These are phyloP conservation scores for Cryptococcus floricola DNA, from an alignment of 1,284 basidiomycete species.

Conservation along the genomic window DNA sequence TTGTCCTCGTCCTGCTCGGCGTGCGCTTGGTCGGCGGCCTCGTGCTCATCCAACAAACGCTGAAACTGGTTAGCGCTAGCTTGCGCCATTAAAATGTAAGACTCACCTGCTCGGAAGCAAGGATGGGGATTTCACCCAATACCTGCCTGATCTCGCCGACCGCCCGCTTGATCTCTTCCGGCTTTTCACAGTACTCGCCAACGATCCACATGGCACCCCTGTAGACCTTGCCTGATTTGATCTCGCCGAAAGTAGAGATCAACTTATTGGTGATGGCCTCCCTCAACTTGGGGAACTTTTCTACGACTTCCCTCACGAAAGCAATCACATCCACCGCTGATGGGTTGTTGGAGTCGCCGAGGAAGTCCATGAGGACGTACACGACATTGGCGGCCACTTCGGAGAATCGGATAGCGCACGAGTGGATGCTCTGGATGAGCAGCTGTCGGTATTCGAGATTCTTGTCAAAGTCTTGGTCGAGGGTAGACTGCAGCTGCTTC, in stretches of 20 bases:
- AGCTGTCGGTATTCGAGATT: slow-evolving; percentile 92
- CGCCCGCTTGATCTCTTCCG: slow-evolving; percentile 63
- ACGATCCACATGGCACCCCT: slow-evolving; percentile 96
- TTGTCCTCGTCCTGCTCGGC: slow-evolving; percentile 44
- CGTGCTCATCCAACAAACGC: slow-evolving; percentile 69
- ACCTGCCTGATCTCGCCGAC: slow-evolving; percentile 82
- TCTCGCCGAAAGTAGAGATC: slow-evolving; percentile 74
- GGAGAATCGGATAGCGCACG: slow-evolving; percentile 96
- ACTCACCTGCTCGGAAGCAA: slow-evolving; percentile 75
- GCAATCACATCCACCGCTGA: slow-evolving; percentile 93
- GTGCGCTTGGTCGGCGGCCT: slow-evolving; percentile 54
- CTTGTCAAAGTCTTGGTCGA: slow-evolving; percentile 66
- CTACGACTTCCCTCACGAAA: slow-evolving; percentile 95
- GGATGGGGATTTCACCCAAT: slow-evolving; percentile 91
- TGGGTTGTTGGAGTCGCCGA: slow-evolving; percentile 92
- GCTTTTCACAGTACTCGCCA: slow-evolving; percentile 81
- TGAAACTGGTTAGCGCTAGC: slow-evolving; percentile 17
- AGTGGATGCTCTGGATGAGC: slow-evolving; percentile 94
- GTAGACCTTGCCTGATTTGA: slow-evolving; percentile 97
- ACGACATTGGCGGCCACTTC: slow-evolving; percentile 96
- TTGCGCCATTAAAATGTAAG: background rate
- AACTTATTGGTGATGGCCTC: slow-evolving; percentile 81
- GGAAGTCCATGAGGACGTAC: slow-evolving; percentile 96
- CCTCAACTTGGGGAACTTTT: slow-evolving; percentile 92
- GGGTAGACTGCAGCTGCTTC: slow-evolving; percentile 93